phyloP scores from a whole-genome alignment of 139 green algal genomes.

The Tetradesmus obliquus region DNA sequence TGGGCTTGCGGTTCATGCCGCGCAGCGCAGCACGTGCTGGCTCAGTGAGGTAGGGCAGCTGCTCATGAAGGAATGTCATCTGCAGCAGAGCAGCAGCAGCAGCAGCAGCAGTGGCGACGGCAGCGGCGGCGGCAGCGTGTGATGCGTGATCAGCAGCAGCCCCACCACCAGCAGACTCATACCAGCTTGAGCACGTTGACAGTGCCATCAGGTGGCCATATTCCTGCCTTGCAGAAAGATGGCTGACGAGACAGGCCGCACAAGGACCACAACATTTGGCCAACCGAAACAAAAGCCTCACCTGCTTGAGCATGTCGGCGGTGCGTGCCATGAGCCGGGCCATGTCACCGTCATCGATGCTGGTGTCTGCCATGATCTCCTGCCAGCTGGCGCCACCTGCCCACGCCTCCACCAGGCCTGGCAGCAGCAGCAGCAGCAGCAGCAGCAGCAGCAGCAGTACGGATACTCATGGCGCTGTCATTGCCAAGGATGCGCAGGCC shows the following conservation, averaged over 20 bases:
- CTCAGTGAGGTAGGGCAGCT: slow-evolving; percentile 66
- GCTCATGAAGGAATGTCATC: slow-evolving; percentile 51
- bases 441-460: slow-evolving; percentile 31
- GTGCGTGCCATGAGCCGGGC: slow-evolving; percentile 85
- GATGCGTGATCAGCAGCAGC: not conserved
- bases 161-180: not conserved
- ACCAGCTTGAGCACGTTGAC: too few species aligned
- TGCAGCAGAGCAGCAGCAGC: not conserved
- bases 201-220: not conserved
- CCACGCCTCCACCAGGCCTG: slow-evolving; percentile 89
- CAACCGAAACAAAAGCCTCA: not conserved
- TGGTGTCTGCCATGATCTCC: slow-evolving; percentile 67
- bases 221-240: not conserved
- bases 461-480: not conserved
- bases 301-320: slow-evolving; percentile 85
- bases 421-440: slow-evolving; percentile 61
- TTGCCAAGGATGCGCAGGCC: not conserved
- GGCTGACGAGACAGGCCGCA: not conserved
- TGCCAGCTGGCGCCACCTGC: slow-evolving; percentile 75
- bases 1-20: slow-evolving; percentile 80
- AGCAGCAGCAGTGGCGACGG: not conserved
- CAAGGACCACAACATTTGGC: not conserved
- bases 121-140: not conserved
- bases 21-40: slow-evolving; percentile 64
- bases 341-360: slow-evolving; percentile 90